Evolutionary conservation across 2,329 filamentous ascomycete genomes (phyloP), one percentile per base, ranked within the genome.

Genomic region (Hirsutella thompsonii): DNA sequence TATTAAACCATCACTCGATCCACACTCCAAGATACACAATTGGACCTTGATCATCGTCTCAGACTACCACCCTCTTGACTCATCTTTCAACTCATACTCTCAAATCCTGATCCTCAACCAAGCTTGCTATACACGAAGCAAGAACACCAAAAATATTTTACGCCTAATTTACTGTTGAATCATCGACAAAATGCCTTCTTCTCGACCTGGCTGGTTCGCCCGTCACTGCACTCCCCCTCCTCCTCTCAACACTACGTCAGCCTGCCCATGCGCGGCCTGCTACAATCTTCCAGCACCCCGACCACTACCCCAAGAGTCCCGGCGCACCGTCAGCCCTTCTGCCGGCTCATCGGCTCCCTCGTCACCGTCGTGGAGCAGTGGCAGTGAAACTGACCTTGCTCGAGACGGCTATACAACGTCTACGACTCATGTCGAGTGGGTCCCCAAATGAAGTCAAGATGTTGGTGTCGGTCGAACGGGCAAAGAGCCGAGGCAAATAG

Each of bases 141-240:
- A n/a, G n/a, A n/a, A n/a, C n/a, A n/a, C n/a, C n/a, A n/a, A n/a
- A n/a, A n/a, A n/a, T n/a, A n/a, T n/a, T n/a, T n/a, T n/a, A n/a
- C n/a, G n/a, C n/a, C n/a, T n/a, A n/a, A n/a, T n/a, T n/a, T n/a
- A 13, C 28, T 30, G 11, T 30, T 10, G 8, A 10, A 32, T 8
- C 30, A 13, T 32, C 30, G 11, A 8, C 49, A 52, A 37, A 37
- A 58, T 60, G 57, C 49, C 58, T 45, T 60, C 57, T 28, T 44
- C 50, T 39, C 51, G 46, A 36, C 56, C 55, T 38, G 55, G 51
- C 47, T 65, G 62, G 62, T 63, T 63, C 44, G 56, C 59, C 38
- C 60, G 61, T 45, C 62, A 64, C 55, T 63, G 59, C 46, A 51
- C 60, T 37, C 59, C 62, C 41, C 57, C 58, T 16, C 61, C 61